These are phyloP conservation scores for Plantago coronopus DNA, from an alignment of 305 asterid species.

Conservation along the genomic window DNA sequence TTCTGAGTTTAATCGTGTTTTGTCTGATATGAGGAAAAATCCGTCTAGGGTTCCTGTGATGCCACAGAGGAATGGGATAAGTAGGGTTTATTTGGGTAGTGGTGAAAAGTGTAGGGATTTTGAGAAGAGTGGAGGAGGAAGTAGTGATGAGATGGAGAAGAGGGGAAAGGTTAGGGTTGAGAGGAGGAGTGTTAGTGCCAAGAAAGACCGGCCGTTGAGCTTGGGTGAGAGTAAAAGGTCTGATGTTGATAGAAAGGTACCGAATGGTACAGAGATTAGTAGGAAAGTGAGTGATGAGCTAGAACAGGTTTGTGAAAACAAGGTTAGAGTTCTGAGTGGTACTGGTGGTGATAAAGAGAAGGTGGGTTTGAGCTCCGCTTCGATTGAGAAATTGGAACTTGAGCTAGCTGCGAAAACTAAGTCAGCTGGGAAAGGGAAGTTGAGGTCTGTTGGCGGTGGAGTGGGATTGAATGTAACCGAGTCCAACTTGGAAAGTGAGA, in stretches of 20 bases:
- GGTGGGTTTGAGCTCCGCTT: constrained; percentile 22
- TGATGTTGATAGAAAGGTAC: constrained; percentile 30
- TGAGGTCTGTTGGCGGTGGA: constrained; percentile 30
- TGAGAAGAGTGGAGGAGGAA: constrained; percentile 28
- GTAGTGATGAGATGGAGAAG: constrained; percentile 21
- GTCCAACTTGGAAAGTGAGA: constrained; percentile 26
- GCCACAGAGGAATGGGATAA: constrained; percentile 23
- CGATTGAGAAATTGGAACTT: constrained; percentile 17
- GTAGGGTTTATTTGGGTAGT: constrained; percentile 11
- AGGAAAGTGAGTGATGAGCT: constrained; percentile 17
- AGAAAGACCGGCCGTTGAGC: constrained; percentile 25
- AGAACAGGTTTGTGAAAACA: constrained; percentile 18
- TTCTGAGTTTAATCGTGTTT: constrained; percentile 50
- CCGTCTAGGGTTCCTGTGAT: constrained; percentile 38
- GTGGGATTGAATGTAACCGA: constrained; percentile 34
- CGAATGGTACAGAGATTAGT: constrained; percentile 25
- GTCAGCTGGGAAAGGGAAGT: constrained; percentile 27
- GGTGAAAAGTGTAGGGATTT: constrained; percentile 29
- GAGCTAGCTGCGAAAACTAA: constrained; percentile 23
- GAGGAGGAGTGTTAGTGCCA: constrained; percentile 23
- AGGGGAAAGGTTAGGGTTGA: constrained; percentile 22
- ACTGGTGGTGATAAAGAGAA: constrained; percentile 22
- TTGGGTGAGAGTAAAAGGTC: constrained; percentile 24
- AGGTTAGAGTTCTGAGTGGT: constrained; percentile 23
- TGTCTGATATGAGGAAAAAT: constrained; percentile 43